Conservation (phyloP, 345 rosid species). For the Bruguiera sexangula region DNA sequence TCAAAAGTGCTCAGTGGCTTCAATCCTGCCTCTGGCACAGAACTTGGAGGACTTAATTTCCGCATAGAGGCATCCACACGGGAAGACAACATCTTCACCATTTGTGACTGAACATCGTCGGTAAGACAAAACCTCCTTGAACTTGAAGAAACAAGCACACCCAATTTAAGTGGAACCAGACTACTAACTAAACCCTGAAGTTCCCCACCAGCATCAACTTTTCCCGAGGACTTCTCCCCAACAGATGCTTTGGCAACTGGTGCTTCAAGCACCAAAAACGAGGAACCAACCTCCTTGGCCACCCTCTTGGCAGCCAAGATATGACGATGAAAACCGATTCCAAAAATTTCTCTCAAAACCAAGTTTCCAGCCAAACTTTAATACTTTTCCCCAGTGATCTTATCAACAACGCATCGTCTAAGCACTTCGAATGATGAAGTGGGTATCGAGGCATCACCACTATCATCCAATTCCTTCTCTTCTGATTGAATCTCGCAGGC, state of each 20-base stretch:
- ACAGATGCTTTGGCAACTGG: slow-evolving; percentile 38
- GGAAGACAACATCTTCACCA: slow-evolving; percentile 57
- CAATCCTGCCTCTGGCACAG: slow-evolving; percentile 31
- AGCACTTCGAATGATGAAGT: slow-evolving; percentile 74
- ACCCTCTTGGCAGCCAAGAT: slow-evolving; percentile 65
- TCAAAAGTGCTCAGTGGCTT: slow-evolving; percentile 29
- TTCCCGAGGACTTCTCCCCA: slow-evolving; percentile 28
- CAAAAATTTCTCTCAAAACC: slow-evolving; percentile 78
- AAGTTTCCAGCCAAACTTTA: slow-evolving; percentile 67
- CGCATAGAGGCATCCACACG: slow-evolving; percentile 34
- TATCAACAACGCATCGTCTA: slow-evolving; percentile 61
- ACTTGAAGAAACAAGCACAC: slow-evolving; percentile 36
- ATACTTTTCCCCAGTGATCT: slow-evolving; percentile 66
- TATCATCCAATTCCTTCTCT: slow-evolving; percentile 35
- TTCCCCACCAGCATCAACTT: slow-evolving; percentile 34
- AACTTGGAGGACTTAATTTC: slow-evolving; percentile 21
- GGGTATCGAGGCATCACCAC: slow-evolving; percentile 43
- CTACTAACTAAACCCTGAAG: slow-evolving; percentile 51
- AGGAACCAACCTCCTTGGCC: slow-evolving; percentile 73
- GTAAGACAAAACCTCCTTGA: slow-evolving; percentile 43
- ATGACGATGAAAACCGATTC: slow-evolving; percentile 72
- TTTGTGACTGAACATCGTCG: slow-evolving; percentile 47
- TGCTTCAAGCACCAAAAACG: slow-evolving; percentile 68
- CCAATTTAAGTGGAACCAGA: slow-evolving; percentile 48
- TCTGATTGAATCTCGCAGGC: slow-evolving; percentile 42